Conservation (phyloP, 2,329 filamentous ascomycete species). For the Bipolaris oryzae region DNA sequence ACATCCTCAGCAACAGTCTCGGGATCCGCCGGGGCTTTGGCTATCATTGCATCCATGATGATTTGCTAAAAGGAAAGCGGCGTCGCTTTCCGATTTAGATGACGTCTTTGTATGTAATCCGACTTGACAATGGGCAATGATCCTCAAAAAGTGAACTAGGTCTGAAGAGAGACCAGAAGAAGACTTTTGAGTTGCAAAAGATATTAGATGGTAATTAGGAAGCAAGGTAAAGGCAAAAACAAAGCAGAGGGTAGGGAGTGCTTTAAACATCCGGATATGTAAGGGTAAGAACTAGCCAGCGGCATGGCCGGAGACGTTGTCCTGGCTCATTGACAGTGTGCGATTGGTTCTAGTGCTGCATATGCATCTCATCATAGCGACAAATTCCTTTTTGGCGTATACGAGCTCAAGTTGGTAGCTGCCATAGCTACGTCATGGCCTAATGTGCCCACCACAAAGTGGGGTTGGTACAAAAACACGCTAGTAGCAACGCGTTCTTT, state of each 20-base stretch:
- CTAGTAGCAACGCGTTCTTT: constrained; percentile 16
- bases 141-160: neutral
- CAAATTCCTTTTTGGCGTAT: constrained; percentile 22
- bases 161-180: neutral
- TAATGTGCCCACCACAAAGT: constrained; percentile 15
- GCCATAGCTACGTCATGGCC: constrained; percentile 15
- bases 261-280: constrained; percentile 13
- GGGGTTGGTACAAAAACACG: constrained; percentile 10
- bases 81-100: constrained; percentile 6
- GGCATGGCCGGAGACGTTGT: constrained; percentile 17
- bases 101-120: constrained; percentile 7
- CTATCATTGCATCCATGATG: constrained; percentile 34
- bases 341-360: constrained; percentile 25
- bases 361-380: constrained; percentile 28
- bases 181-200: neutral
- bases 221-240: neutral
- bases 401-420: constrained; percentile 14
- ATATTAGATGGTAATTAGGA: neutral
- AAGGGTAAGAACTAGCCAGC: constrained; percentile 11
- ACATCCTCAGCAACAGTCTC: constrained; percentile 38
- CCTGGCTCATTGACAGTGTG: constrained; percentile 20
- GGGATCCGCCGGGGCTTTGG: constrained; percentile 28
- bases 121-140: neutral
- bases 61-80: constrained; percentile 8
- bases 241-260: constrained; percentile 7